Percentiles rank a stretch among this genome's conserved stretches.
Conservation (phyloP, 768 basidiomycete species). For the Leccinum uliginosum region DNA sequence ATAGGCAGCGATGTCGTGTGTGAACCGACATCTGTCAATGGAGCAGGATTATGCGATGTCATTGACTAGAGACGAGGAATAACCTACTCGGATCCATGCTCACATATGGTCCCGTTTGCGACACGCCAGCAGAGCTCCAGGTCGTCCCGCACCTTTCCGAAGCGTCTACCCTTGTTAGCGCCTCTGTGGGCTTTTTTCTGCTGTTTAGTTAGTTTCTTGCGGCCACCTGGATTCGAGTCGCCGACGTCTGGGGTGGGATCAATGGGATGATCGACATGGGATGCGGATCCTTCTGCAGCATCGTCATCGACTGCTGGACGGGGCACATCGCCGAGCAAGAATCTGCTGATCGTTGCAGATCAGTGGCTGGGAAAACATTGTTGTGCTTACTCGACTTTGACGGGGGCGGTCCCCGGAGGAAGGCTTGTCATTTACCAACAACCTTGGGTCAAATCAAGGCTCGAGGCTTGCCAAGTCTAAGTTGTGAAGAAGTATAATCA, state of each 20-base stretch:
- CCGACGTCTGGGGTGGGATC: constrained; percentile 32
- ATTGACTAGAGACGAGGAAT: background rate
- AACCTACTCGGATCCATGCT: constrained; percentile 60
- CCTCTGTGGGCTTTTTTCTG: constrained; percentile 73
- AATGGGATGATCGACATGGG: constrained; percentile 21
- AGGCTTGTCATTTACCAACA: constrained; percentile 1
- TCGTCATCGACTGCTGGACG: constrained; percentile 46
- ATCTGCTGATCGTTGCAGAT: constrained; percentile 29
- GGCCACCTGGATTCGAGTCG: constrained; percentile 20
- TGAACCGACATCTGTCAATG: constrained; percentile 61
- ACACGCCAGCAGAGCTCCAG: constrained; percentile 79
- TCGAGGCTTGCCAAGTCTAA: too few species aligned
- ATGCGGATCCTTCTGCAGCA: constrained; percentile 59
- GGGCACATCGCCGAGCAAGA: constrained; percentile 31
- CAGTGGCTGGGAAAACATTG: background rate
- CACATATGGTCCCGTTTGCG: constrained; percentile 67
- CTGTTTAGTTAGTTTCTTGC: constrained; percentile 50
- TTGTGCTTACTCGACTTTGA: constrained; percentile 47
- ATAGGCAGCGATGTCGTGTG: constrained; percentile 75
- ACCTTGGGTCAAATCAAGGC: background rate
- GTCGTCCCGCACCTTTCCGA: constrained; percentile 74
- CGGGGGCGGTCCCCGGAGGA: constrained; percentile 45
- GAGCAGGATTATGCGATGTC: background rate
- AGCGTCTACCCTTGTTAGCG: constrained; percentile 79
- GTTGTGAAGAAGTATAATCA: too few species aligned